A percentile compares a stretch with the other conserved stretches of the same genome.
These are phyloP conservation scores for Penicillium ochrochloron DNA, from an alignment of 495 filamentous ascomycete species.

Conservation along the genomic window DNA sequence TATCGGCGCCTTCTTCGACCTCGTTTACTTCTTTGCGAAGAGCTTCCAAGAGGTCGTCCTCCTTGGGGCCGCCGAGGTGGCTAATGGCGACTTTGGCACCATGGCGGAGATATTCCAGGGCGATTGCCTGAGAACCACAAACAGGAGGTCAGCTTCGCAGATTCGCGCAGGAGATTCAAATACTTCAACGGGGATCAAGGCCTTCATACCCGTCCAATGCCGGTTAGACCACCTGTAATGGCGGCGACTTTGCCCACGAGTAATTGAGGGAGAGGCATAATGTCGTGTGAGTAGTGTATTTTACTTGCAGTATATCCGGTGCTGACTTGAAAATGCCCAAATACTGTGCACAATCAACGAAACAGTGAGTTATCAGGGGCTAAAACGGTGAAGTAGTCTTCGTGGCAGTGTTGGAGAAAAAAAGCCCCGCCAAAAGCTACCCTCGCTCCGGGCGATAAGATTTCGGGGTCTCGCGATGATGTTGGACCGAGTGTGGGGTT, in stretches of 20 bases:
- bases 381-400: not conserved
- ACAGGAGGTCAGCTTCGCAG: not conserved
- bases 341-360: not conserved
- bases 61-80: conserved; percentile 60
- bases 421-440: conserved; percentile 14
- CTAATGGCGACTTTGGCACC: conserved; percentile 68
- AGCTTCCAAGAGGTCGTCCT: conserved; percentile 51
- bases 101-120: conserved; percentile 61
- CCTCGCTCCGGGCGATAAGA: conserved; percentile 26
- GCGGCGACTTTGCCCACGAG: conserved; percentile 68
- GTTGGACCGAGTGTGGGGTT: conserved; percentile 37
- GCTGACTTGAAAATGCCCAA: not conserved
- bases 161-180: not conserved
- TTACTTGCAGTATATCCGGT: not conserved
- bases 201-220: conserved; percentile 62
- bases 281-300: not conserved
- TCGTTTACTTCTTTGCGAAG: conserved; percentile 13
- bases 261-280: conserved; percentile 52
- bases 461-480: conserved; percentile 41
- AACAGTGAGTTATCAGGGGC: not conserved
- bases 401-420: conserved; percentile 6
- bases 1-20: conserved; percentile 39
- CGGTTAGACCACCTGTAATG: conserved; percentile 72
- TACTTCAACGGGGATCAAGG: not conserved
- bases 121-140: conserved; percentile 48